These are phyloP conservation scores for Urtica urens DNA, from an alignment of 306 rosid genomes.

Conservation along the genomic window DNA sequence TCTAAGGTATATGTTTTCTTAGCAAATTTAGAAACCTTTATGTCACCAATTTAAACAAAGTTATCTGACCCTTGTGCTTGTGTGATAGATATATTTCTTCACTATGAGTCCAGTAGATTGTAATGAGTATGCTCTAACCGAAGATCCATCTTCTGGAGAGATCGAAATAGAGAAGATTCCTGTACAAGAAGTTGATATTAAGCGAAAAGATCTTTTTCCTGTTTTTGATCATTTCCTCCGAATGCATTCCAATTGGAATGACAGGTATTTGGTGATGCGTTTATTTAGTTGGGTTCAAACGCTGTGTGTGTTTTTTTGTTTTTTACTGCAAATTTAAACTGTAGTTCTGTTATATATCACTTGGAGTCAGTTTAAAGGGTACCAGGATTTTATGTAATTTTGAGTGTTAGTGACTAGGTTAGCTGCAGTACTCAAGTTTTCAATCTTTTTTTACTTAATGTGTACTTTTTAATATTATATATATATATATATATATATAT, in stretches of 20 bases:
- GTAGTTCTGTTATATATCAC: too few species aligned
- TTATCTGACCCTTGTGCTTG: conserved; percentile 15
- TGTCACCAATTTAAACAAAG: conserved; percentile 10
- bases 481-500: too few species aligned
- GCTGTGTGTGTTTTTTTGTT: too few species aligned
- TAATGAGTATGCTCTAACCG: conserved; percentile 25
- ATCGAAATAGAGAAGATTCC: conserved; percentile 68
- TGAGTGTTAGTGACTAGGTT: too few species aligned
- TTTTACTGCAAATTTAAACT: too few species aligned
- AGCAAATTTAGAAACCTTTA: conserved; percentile 11
- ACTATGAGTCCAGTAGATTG: conserved; percentile 42
- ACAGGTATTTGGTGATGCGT: conserved; percentile 41
- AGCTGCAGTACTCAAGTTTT: too few species aligned
- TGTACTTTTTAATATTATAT: too few species aligned
- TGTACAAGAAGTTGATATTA: conserved; percentile 57
- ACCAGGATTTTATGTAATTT: too few species aligned
- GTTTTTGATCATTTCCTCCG: conserved; percentile 61
- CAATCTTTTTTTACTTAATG: too few species aligned
- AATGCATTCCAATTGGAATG: conserved; percentile 53
- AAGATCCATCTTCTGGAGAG: conserved; percentile 46
- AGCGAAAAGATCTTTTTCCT: conserved; percentile 74
- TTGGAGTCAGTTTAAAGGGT: too few species aligned
- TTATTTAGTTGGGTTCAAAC: not conserved
- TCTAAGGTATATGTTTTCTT: conserved; percentile 48
- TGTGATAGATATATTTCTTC: conserved; percentile 56